phyloP scores from a whole-genome alignment of 2,329 filamentous ascomycete genomes.

The Clonostachys solani region DNA sequence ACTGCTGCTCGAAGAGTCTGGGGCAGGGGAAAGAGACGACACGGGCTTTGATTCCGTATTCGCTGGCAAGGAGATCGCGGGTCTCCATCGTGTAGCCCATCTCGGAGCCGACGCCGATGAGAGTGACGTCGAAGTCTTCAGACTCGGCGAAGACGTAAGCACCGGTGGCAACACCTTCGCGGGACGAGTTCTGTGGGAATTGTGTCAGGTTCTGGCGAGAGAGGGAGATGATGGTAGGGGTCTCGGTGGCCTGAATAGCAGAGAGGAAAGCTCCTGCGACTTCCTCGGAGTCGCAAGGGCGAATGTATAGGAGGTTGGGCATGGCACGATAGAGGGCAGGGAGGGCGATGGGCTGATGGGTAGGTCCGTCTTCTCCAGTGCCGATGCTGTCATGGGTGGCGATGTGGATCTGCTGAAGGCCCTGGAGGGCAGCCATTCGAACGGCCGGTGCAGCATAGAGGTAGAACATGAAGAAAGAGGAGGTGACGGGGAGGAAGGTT shows the following conservation, averaged over 20 bases:
- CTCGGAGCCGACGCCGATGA: constrained; percentile 32
- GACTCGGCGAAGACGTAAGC: constrained; percentile 39
- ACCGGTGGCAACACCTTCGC: constrained; percentile 33
- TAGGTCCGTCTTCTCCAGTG: constrained; percentile 56
- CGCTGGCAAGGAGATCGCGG: constrained; percentile 28
- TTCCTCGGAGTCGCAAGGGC: constrained; percentile 56
- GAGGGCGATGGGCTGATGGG: constrained; percentile 58
- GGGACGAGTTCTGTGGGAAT: constrained; percentile 26
- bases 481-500: constrained; percentile 53
- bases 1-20: constrained; percentile 35
- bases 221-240: constrained; percentile 42
- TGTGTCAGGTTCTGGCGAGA: constrained; percentile 38
- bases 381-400: constrained; percentile 60
- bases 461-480: constrained; percentile 62
- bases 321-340: constrained; percentile 55
- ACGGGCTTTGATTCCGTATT: constrained; percentile 28
- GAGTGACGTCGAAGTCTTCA: constrained; percentile 36
- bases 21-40: constrained; percentile 40
- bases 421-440: constrained; percentile 54
- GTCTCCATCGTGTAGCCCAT: constrained; percentile 24
- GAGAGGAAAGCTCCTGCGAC: constrained; percentile 47
- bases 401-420: constrained; percentile 51
- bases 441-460: constrained; percentile 52
- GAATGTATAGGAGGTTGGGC: constrained; percentile 58
- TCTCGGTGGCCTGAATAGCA: constrained; percentile 34